A percentile compares a stretch with the other conserved stretches of the same genome.
These are phyloP conservation scores for Rhazya stricta DNA, from an alignment of 257 asterid species.

Conservation along the genomic window DNA sequence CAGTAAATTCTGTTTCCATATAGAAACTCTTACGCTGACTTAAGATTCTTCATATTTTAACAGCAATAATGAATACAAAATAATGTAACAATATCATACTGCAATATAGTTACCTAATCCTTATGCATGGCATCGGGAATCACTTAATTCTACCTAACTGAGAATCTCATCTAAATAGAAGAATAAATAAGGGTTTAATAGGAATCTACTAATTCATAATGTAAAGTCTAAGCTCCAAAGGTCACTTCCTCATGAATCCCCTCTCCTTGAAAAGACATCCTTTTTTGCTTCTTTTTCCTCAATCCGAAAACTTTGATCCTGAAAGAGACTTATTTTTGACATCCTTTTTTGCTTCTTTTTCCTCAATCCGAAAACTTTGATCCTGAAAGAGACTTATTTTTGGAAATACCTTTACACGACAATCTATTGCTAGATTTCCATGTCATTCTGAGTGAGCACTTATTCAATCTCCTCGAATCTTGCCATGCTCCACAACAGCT, in stretches of 20 bases:
- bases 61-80: not conserved
- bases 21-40: not conserved
- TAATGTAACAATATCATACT: not conserved
- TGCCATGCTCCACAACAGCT: not conserved
- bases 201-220: not conserved
- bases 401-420: not conserved
- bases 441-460: constrained; percentile 2
- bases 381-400: not conserved
- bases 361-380: not conserved
- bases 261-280: not conserved
- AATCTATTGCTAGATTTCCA: not conserved
- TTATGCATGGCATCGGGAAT: not conserved
- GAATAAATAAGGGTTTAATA: not conserved
- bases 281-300: not conserved
- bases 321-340: no score
- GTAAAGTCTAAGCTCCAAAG: not conserved
- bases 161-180: not conserved
- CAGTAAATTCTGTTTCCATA: not conserved
- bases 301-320: not conserved
- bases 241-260: not conserved
- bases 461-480: not conserved
- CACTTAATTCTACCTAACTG: not conserved
- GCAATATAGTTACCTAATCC: not conserved
- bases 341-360: not conserved
- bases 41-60: not conserved